Evolutionary conservation across 2,329 filamentous ascomycete species (phyloP), one percentile per base, ranked within the genome.

Genomic region (Neofusicoccum parvum): DNA sequence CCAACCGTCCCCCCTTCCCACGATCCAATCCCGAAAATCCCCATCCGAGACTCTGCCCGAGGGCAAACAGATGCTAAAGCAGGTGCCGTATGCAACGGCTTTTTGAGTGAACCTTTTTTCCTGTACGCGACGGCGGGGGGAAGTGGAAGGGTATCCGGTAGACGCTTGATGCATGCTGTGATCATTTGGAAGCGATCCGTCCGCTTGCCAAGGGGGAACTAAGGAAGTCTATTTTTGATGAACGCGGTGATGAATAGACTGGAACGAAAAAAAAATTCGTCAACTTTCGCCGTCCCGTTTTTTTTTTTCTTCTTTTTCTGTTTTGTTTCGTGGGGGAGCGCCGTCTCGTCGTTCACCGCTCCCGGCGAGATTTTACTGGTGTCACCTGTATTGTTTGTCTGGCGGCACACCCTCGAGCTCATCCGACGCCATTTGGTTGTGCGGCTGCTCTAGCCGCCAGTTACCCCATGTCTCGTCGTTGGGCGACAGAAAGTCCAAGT

Each of bases 161-260:
- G 23, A 34, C 27, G 54, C 41, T 17, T 59, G 54, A 46, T 59
- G 54, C 54, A 32, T 59, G 53, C 53, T 56, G 37, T 32, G 36
- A 56, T 56, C 37, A 34, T 27, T 23, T 36, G 41, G 39, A 23
- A 59, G 54, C 41, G 7, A 46, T 46, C 17, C 15, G 41, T 32
- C 54, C 54, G 39, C 23, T 46, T 41, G 41, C 54, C 54, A 36
- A 59, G 27, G 14, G 15, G 23, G 54, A 32, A 23, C 54, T 59
- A 59, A 59, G 6, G 17, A 59, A 46, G 54, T 59, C 54, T 59
- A 59, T 59, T 59, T 59, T 59, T 59, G 54, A 59, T 59, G 43
- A 59, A 32, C 27, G 39, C 39, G 39, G 17, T 41, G 39, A 41
- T 46, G 15, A 23, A 20, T 5, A 17, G 12, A 20, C 15, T 34